Evolutionary conservation across 768 basidiomycete species (phyloP), one percentile per base, ranked within the genome.

Genomic region (Trametes punicea): DNA sequence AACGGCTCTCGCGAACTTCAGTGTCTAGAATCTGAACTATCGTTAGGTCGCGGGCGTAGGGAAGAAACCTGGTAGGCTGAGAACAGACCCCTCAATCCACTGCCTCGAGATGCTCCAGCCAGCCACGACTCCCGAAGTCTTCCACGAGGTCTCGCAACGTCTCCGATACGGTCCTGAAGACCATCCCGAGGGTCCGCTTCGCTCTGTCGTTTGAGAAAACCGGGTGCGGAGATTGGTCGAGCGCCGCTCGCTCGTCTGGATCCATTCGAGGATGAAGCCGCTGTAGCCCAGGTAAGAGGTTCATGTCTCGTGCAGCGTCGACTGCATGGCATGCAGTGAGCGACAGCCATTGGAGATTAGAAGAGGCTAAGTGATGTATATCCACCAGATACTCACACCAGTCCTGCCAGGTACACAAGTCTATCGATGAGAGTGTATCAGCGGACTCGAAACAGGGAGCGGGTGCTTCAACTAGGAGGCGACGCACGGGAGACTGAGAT

Each of bases 51-150:
- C n/a, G n/a, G n/a, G n/a, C n/a, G n/a, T n/a, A n/a, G n/a, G n/a
- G n/a, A n/a, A n/a, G n/a, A n/a, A n/a, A n/a, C n/a, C n/a, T n/a
- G n/a, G n/a, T n/a, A n/a, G n/a, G n/a, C n/a, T n/a, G n/a, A n/a
- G n/a, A n/a, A n/a, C n/a, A n/a, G n/a, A n/a, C n/a, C n/a, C n/a
- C n/a, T n/a, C 5, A 7, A 15, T 36, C 34, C 8, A 16, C 18
- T 1, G 7, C 25, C 41, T 52, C 51, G 2, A 52, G 30, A 44
- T 52, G 51, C 31, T 50, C 34, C 26, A 56, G 16, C 54, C 60
- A 80, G 2, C 76, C 74, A n/a, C 73, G 70, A 11, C 57, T 63
- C 56, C 73, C 71, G 44, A 74, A 80, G 51, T 80, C 76, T 3
- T 65, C 69, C 29, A 80, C 51, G 2, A 69, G 69, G 55, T 76